Evolutionary conservation across 176 grass and related monocot species (phyloP), one percentile per base, ranked within the genome.

Genomic region (Cenchrus purpureus): DNA sequence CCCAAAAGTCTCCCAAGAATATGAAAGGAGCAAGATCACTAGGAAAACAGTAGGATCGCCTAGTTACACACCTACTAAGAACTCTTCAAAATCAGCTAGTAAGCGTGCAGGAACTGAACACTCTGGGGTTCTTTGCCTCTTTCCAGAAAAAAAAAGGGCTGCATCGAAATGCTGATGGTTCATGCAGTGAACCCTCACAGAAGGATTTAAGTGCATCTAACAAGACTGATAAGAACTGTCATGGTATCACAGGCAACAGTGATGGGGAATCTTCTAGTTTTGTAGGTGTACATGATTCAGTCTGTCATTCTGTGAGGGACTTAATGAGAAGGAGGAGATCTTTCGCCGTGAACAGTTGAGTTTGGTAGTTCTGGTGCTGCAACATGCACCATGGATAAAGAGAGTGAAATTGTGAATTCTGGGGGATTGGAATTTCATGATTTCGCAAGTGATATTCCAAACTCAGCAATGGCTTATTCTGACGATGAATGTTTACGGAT

Each of bases 281-380:
- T 32, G 82, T 71, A 74, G 69, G 79, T 72, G 78, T 84, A 77
- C 58, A 89, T 77, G 60, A 66, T 69, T 65, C 81, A 79, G 25
- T 53, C 29, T 54, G 76, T 28, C 80, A 84, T 85, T 98, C 95
- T 90, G 73, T 95, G 74, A 95, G 95, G 52, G 95, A 98, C 63
- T 87, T 95, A 44, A 98, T 98, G 95, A 95, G 93, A 43, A 88
- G 68, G 82, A 94, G 77, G 71, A 88, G 93, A 71, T 88, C 67
- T 83, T 84, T 80, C 86, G 17, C 50, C 65, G 56, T 90, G 93
- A 90, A 74, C 81, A 85, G 34, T 86, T 77, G 77, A 93, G 57
- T 88, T 90, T 89, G 89, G 81, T 83, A 93, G 69, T 81, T 62
- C 52, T 85, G 87, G 76, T 29, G 50, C 76, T 80, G 73, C 66